Base-by-base conservation (phyloP, 495 filamentous ascomycete genomes). In the Penicillium canescens region DNA sequence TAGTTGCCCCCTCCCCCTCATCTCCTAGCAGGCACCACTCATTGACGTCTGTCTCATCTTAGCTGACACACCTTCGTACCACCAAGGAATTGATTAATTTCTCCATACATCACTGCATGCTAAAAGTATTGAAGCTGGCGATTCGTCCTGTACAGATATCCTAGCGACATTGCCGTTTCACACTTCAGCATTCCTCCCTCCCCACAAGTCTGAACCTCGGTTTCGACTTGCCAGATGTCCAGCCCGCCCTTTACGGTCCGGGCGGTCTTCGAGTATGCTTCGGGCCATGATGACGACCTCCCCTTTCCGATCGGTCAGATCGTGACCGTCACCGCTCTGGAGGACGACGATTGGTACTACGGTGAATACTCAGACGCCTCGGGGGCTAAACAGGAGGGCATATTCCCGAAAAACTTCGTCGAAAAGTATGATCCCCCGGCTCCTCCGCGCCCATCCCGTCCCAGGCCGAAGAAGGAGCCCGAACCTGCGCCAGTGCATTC, bases 381-480 rank as follows among this genome's bases (percentile, higher is more conserved):
- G 20, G 93, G 92, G 7, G 69, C 61, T 44, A 91, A 87, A 62
- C 81, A 85, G 57, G 88, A 96, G 65, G 94, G 94, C 33, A 88
- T 98, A 51, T 98, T 98, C 74, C 94, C 94, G 12, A 87, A 85
- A 64, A 98, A 98, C 73, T 98, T 98, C 61, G 95, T 98, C 46
- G 93, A 98, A 70, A 86, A 86, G 67, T 96, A 90, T 67, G 91
- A 96, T 58, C 94, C 95, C 21, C 89, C 86, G 54, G 87, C 91
- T 53, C 94, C 94, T 50, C 90, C 92, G 31, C 85, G 94, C 38
- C 94, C 94, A 40, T 77, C 83, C 14, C 83, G 94, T 52, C 73
- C 78, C 18, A 86, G 90, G 39, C 78, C 84, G 44, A 96, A 88
- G 77, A 92, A 84, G 69, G 90, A 95, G 55, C 54, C 76, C 36